Percentiles rank a stretch among this genome's conserved stretches.
These are phyloP conservation scores for Camelina sativa DNA, from an alignment of 345 rosid species.

Conservation along the genomic window DNA sequence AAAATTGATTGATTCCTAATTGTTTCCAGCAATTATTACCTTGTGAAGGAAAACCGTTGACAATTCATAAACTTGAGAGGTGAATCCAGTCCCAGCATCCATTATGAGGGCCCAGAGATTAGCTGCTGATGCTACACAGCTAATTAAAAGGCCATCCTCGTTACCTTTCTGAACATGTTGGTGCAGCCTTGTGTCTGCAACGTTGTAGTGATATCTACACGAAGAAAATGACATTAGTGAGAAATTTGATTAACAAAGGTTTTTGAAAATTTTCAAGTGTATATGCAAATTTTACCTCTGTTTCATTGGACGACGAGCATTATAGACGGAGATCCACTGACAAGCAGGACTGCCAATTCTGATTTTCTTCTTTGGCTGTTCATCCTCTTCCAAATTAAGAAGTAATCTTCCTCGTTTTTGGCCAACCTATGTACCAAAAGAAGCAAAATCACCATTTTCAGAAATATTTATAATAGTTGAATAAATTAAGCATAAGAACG, in stretches of 20 bases:
- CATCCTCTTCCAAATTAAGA: conserved; percentile 78
- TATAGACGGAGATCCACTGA: conserved; percentile 94
- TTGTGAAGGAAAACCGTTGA: conserved; percentile 83
- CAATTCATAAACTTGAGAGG: conserved; percentile 87
- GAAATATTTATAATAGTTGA: conserved; percentile 34
- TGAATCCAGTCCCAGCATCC: conserved; percentile 98
- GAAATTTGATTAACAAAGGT: neutral
- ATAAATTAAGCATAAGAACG: conserved; percentile 15
- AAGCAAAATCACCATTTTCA: conserved; percentile 9
- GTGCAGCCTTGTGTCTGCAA: conserved; percentile 70
- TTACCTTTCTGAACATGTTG: conserved; percentile 92
- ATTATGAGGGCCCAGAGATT: conserved; percentile 97
- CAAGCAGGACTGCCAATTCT: conserved; percentile 86
- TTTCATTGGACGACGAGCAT: conserved; percentile 95
- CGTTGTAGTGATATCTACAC: conserved; percentile 94
- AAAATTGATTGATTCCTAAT: conserved; percentile 6
- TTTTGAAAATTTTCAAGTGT: conserved; percentile 48
- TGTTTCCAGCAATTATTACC: conserved; percentile 50
- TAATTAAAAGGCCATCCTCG: conserved; percentile 84
- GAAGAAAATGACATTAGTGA: conserved; percentile 16
- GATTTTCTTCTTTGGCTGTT: conserved; percentile 85
- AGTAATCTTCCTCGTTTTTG: conserved; percentile 79
- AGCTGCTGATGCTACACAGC: conserved; percentile 84
- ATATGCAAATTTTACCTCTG: conserved; percentile 66
- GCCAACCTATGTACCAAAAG: conserved; percentile 60